These are phyloP conservation scores for Panicum virgatum DNA, from an alignment of 202 grass and related monocot species.

Conservation along the genomic window DNA sequence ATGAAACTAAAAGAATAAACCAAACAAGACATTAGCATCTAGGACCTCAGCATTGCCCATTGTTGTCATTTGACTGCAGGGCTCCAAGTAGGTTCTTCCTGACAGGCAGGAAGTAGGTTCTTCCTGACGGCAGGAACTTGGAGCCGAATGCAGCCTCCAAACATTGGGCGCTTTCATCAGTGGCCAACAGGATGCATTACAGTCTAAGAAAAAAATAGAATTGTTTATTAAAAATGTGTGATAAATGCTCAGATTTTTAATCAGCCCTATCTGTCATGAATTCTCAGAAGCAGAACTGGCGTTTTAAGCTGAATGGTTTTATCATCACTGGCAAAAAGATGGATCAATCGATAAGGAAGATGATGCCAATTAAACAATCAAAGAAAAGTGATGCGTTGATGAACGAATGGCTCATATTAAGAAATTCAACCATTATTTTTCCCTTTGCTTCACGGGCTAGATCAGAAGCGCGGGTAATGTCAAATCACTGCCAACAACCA, in stretches of 20 bases:
- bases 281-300: conserved; percentile 99
- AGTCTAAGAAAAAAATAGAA: fast-evolving
- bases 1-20: too few relatives aligned
- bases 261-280: conserved; percentile 75
- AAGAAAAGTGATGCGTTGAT: not conserved
- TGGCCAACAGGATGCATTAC: not conserved
- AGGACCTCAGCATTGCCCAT: conserved; percentile 32
- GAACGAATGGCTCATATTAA: conserved; percentile 71
- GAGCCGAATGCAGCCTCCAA: conserved; percentile 38
- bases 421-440: conserved; percentile 98
- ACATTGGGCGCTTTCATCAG: conserved; percentile 43
- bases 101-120: too few relatives aligned
- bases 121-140: conserved; percentile 53
- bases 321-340: conserved; percentile 46
- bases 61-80: conserved; percentile 43
- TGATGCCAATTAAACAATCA: not conserved
- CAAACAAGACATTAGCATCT: too few relatives aligned
- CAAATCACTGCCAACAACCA: conserved; percentile 58
- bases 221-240: too few relatives aligned
- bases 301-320: conserved; percentile 54
- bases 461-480: conserved; percentile 94
- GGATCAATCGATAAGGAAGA: not conserved
- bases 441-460: conserved; percentile 66
- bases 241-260: conserved; percentile 63
- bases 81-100: conserved; percentile 64